Percentiles rank a stretch among this genome's conserved stretches.
These are phyloP conservation scores for Lasiodiplodia citricola DNA, from an alignment of 2,329 filamentous ascomycete species.

Conservation along the genomic window DNA sequence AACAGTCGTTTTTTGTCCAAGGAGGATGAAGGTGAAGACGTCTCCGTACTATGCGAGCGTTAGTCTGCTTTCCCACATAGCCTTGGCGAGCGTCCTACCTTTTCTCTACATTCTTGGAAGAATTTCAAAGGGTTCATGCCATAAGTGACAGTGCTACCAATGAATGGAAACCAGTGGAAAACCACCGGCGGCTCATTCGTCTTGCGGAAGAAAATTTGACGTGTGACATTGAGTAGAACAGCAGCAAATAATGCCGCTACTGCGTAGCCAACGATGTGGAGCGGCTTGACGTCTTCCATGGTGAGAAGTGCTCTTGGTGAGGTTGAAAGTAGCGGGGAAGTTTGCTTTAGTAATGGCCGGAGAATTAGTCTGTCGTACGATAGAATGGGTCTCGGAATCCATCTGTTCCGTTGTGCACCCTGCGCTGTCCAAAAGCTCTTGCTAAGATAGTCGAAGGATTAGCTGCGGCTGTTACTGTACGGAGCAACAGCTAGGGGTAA, in stretches of 20 bases:
- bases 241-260: not conserved
- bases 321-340: not conserved
- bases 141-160: slow-evolving; percentile 53
- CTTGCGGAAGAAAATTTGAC: slow-evolving; percentile 74
- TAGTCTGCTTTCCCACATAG: not conserved
- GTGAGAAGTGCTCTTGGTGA: not conserved
- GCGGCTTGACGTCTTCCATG: not conserved
- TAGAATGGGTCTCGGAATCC: not conserved
- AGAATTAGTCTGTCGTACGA: not conserved
- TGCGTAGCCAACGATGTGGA: not conserved
- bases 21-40: slow-evolving; percentile 60
- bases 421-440: not conserved
- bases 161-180: slow-evolving; percentile 75
- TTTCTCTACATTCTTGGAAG: slow-evolving; percentile 66
- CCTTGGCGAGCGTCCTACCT: slow-evolving; percentile 55
- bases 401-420: not conserved
- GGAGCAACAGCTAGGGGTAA: not conserved
- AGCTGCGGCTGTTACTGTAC: not conserved
- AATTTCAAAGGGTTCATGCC: slow-evolving; percentile 72
- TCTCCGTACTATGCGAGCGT: slow-evolving; percentile 53
- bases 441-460: not conserved
- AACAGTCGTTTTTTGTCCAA: slow-evolving; percentile 58
- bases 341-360: not conserved
- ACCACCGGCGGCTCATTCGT: slow-evolving; percentile 69
- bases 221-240: slow-evolving; percentile 59